A percentile compares a stretch with the other conserved stretches of the same genome.
phyloP scores from a whole-genome alignment of 192 early-diverging fungal genomes.

The Coemansia biformis region DNA sequence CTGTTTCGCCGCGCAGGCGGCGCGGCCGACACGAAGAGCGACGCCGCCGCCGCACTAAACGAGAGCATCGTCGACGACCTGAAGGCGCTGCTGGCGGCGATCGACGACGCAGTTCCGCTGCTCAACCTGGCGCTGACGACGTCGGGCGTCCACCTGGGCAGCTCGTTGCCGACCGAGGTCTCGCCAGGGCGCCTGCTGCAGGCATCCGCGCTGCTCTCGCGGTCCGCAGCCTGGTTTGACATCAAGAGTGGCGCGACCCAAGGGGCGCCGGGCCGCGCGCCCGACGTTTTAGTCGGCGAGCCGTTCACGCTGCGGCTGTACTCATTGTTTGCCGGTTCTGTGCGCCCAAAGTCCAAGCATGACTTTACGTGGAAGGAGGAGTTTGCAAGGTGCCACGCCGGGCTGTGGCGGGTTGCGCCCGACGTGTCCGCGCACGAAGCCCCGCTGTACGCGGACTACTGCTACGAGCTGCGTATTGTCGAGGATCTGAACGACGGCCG shows the following conservation, averaged over 20 bases:
- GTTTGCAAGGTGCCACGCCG: slow-evolving; percentile 52
- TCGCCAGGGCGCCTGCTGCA: slow-evolving; percentile 59
- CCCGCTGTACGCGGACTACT: slow-evolving; percentile 1
- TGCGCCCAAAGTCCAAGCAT: slow-evolving; percentile 51
- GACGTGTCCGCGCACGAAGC: background rate
- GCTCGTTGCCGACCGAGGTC: slow-evolving; percentile 36
- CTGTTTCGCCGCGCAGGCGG: slow-evolving; percentile 9
- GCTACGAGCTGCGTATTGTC: slow-evolving; percentile 55
- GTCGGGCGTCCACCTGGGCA: slow-evolving; percentile 49
- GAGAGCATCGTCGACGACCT: slow-evolving; percentile 15
- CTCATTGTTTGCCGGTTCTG: slow-evolving; percentile 62
- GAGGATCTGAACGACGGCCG: slow-evolving; percentile 73
- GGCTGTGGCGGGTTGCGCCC: slow-evolving; percentile 23
- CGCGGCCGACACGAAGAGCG: background rate
- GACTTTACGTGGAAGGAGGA: slow-evolving; percentile 85
- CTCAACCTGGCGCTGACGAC: slow-evolving; percentile 53
- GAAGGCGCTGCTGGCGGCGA: slow-evolving; percentile 28
- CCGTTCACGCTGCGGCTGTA: slow-evolving; percentile 58
- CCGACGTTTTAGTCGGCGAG: slow-evolving; percentile 25
- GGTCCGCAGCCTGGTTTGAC: slow-evolving; percentile 8
- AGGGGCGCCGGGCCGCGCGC: background rate
- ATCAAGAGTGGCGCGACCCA: slow-evolving; percentile 3
- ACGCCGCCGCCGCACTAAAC: background rate
- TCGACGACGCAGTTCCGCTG: slow-evolving; percentile 53
- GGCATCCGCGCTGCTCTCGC: slow-evolving; percentile 47